Evolutionary conservation across 176 grass and related monocot species (phyloP), one percentile per base, ranked within the genome.

Genomic region (Paspalum vaginatum): DNA sequence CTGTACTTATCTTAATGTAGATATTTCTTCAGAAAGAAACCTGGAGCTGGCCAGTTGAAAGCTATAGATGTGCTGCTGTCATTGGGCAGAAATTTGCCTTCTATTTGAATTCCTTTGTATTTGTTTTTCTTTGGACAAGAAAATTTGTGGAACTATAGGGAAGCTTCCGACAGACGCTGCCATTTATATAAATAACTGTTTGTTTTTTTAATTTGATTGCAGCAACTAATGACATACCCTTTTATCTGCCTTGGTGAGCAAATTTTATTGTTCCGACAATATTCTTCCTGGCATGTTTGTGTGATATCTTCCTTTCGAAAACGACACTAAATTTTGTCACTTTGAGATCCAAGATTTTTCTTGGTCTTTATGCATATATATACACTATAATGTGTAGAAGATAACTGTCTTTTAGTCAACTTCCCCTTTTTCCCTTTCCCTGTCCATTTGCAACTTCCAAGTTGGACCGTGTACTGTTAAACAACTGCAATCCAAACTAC

Each of bases 1-100:
- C 65, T 83, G 75, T 85, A 71, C 75, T 45, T 71, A 63, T 78
- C 54, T 47, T 65, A 20, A 22, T 32, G 16, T 51, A 78, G 66
- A 63, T 83, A 75, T 83, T 83, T 75, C 55, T 83, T 66, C 38
- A 6, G 6, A 57, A 46, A 4, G 27, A 21, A 38, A 75, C 70
- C 11, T 75, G 21, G 47, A 27, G 48, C 80, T 75, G 59, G 65
- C 54, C 70, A 37, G 9, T 83, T 32, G 71, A 83, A 83, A 75
- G 48, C 38, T 15, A 55, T 75, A 55, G 47, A 21, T 75, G 48
- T 53, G 75, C 17, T 46, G 22, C n/a, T 37, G 16, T 1, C 8
- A 5, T 26, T 37, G 0, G 45, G 52, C 44, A 55, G 16, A 75
- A 24, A 16, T 50, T 56, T 55, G 8, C 37, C 39, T 26, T 65